Base-by-base conservation (phyloP, 805 yeast species). In the Brettanomyces sp. region DNA sequence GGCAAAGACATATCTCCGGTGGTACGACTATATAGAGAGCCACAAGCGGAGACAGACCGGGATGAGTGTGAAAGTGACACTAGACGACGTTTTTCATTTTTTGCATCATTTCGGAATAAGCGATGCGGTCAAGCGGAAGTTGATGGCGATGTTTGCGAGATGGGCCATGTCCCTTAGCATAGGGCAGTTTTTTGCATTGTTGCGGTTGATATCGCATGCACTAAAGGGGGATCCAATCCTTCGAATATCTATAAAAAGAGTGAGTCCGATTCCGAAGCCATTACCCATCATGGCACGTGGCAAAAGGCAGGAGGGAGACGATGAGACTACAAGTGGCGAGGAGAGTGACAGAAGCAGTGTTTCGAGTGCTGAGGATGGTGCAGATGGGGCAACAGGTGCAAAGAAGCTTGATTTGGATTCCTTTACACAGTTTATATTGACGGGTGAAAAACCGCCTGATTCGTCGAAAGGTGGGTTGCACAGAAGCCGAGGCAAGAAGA, bases 161-260 rank as follows among this genome's bases (percentile, higher is more conserved):
- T 80, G 80, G 58, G 63, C 70, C 33, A 71, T 70, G 46, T 74
- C 84, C 3, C 71, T 91, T 46, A 89, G 87, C 56, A 81, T 89
- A 45, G 95, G 95, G 5, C 95, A 89, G 61, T 91, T 93, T 65
- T 93, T 85, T 66, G 96, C 95, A 0, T 73, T 88, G 35, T 60
- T 91, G 45, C 72, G 99, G 55, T 73, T 93, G 21, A 73, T 89
- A 12, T 76, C 95, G 18, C 96, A 87, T 60, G 62, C 86, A 14
- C 42, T 65, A 2, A 54, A 62, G 33, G 82, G 82, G 2, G 55
- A 63, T 33, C 59, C 70, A n/a, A 83, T 87, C 3, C 62, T 69
- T 25, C 66, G 87, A 51, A 63, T 68, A 22, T 64, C 80, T 57
- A 74, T 87, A 35, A 63, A 68, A 46, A 52, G 62, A 6, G 68